Evolutionary conservation across 768 basidiomycete species (phyloP), one percentile per base, ranked within the genome.

Genomic region (Gelatoporia subvermispora): DNA sequence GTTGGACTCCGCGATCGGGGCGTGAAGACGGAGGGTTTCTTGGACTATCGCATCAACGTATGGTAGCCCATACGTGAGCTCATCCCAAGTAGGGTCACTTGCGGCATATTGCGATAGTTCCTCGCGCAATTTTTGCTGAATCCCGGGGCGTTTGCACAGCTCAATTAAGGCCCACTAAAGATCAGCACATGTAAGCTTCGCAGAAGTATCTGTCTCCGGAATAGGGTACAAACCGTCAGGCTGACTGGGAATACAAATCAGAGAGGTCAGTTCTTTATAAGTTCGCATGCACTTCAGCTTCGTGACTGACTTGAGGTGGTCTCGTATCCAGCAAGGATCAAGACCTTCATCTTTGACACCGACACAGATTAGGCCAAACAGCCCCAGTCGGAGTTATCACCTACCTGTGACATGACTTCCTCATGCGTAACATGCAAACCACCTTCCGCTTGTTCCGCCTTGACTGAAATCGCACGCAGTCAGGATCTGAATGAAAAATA

Each of bases 41-140:
- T n/a, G n/a, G n/a, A n/a, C n/a, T n/a, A 77, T 66, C 0, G 77
- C 74, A 52, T 82, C 78, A 4, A 83, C 74, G 56, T 78, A 82
- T 0, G 79, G 80, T 4, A 84, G 62, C 2, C 73, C 68, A 9
- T 69, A 71, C 2, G 65, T 68, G 4, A 83, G 68, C 47, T 80
- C 74, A 34, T 81, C 79, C 61, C 73, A 80, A 0, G 71, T 74
- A 16, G 79, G 79, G 56, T 83, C 80, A 5, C 49, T 49, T 10
- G 55, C 62, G 1, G 68, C 59, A 42, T 73, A 73, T 16, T 64
- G 58, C 25, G 61, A 54, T 18, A 84, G 65, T 45, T 84, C 81
- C 7, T 71, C 63, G 36, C 79, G 73, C 15, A 83, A 61, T 40
- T 68, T 74, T 4, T 61, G 53, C 58, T 83, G 81, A 13, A 69